These are phyloP conservation scores for Lasiodiplodia theobromae DNA, from an alignment of 2,329 filamentous ascomycete species.

Conservation along the genomic window DNA sequence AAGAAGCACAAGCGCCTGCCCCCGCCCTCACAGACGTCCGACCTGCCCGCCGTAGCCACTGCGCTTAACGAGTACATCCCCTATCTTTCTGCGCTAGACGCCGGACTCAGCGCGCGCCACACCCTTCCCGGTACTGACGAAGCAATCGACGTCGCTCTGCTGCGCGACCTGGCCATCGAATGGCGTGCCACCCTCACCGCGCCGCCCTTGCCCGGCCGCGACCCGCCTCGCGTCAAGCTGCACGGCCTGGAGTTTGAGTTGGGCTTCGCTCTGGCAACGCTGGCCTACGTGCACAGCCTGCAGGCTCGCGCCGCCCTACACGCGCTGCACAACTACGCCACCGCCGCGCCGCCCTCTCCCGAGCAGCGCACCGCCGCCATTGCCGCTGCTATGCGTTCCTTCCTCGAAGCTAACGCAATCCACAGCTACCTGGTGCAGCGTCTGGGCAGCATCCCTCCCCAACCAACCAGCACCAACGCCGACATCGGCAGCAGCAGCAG, in stretches of 20 bases:
- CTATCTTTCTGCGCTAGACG: conserved; percentile 79
- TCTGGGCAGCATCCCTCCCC: conserved; percentile 43
- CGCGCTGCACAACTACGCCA: conserved; percentile 72
- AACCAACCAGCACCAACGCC: not conserved
- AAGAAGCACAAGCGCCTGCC: conserved; percentile 92
- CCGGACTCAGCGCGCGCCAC: conserved; percentile 62
- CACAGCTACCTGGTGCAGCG: conserved; percentile 74
- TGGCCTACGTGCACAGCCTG: conserved; percentile 77
- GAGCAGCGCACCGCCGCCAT: conserved; percentile 76
- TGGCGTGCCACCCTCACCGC: conserved; percentile 84
- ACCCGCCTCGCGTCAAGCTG: conserved; percentile 73
- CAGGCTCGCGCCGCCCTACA: conserved; percentile 76
- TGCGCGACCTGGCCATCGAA: conserved; percentile 71
- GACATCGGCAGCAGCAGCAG: too few species aligned
- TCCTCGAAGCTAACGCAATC: conserved; percentile 80
- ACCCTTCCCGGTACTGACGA: conserved; percentile 60
- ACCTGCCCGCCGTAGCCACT: conserved; percentile 73
- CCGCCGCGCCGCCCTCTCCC: conserved; percentile 44
- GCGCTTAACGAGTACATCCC: conserved; percentile 81
- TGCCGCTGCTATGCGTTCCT: conserved; percentile 74
- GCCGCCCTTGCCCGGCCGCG: conserved; percentile 58
- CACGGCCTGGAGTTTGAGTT: conserved; percentile 83
- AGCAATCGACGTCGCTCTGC: conserved; percentile 71
- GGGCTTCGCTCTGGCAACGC: conserved; percentile 76
- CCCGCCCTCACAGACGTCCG: conserved; percentile 70